Percentiles rank a stretch among this genome's conserved stretches.
Conservation (phyloP, 345 rosid genomes). For the Syzygium jambos region DNA sequence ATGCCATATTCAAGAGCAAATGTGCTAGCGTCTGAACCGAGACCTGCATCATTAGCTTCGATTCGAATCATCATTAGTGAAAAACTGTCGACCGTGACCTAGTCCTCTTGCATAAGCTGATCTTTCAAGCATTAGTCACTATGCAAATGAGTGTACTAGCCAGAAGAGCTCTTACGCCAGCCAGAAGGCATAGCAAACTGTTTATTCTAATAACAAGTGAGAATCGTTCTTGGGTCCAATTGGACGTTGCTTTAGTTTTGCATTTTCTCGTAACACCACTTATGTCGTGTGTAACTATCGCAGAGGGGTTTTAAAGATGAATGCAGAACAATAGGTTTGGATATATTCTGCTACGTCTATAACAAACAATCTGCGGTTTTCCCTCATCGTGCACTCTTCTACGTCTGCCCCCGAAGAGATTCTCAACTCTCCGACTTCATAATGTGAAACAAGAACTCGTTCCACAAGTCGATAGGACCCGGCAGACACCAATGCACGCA, state of each 20-base stretch:
- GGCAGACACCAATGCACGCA: conserved; percentile 43
- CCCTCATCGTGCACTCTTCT: background rate
- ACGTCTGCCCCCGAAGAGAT: background rate
- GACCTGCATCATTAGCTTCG: background rate
- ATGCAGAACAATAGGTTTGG: background rate
- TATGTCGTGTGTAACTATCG: background rate
- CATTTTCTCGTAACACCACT: background rate
- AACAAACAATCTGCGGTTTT: background rate
- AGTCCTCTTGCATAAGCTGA: background rate
- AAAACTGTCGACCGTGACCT: background rate
- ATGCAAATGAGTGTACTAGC: background rate
- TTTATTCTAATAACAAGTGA: background rate
- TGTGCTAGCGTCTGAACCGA: too few relatives aligned
- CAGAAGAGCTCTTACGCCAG: conserved; percentile 13
- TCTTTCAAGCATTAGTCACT: background rate
- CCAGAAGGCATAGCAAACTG: conserved; percentile 18
- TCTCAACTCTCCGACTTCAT: background rate
- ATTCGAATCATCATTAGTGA: background rate
- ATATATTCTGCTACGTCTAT: background rate
- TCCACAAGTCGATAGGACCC: conserved; percentile 38
- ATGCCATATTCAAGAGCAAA: background rate
- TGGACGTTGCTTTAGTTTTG: background rate
- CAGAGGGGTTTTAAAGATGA: background rate
- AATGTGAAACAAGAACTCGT: conserved; percentile 27
- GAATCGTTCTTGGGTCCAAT: background rate